Percentiles rank a stretch among this genome's conserved stretches.
phyloP scores from a whole-genome alignment of 2,329 filamentous ascomycete species.

The Fusarium cyanostomum region DNA sequence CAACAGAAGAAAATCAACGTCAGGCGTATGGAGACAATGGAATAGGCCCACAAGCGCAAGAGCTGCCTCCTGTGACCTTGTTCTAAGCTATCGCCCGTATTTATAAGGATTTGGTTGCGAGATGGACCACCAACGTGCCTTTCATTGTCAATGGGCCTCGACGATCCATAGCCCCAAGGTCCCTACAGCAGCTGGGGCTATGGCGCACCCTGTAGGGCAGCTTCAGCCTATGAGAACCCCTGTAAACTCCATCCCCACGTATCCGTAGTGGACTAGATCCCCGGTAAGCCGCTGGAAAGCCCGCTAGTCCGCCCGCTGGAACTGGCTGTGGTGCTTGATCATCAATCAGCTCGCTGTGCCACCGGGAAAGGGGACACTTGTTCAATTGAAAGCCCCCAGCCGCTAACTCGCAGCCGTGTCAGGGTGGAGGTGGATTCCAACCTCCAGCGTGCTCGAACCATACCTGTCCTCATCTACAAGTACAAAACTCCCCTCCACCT shows the following conservation, averaged over 20 bases:
- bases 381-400: conserved; percentile 49
- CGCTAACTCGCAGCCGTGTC: conserved; percentile 35
- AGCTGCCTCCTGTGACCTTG: too few relatives aligned
- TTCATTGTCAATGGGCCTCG: conserved; percentile 5
- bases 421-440: conserved; percentile 17
- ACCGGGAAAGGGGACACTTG: conserved; percentile 53
- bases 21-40: too few relatives aligned
- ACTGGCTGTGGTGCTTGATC: conserved; percentile 16
- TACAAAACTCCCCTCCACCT: conserved; percentile 50
- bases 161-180: conserved; percentile 11
- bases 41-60: too few relatives aligned
- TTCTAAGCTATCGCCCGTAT: background rate
- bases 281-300: conserved; percentile 8
- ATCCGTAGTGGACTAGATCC: conserved; percentile 17
- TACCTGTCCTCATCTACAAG: conserved; percentile 40
- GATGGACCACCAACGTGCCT: background rate
- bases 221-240: conserved; percentile 24
- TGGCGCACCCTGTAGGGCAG: conserved; percentile 28
- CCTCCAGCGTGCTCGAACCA: conserved; percentile 7
- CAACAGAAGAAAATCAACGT: background rate
- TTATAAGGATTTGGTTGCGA: conserved; percentile 1
- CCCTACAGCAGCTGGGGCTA: conserved; percentile 29
- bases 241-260: background rate
- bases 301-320: conserved; percentile 26
- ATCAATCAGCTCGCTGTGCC: conserved; percentile 27